Conservation (phyloP, 495 filamentous ascomycete species). For the Penicillium manginii region DNA sequence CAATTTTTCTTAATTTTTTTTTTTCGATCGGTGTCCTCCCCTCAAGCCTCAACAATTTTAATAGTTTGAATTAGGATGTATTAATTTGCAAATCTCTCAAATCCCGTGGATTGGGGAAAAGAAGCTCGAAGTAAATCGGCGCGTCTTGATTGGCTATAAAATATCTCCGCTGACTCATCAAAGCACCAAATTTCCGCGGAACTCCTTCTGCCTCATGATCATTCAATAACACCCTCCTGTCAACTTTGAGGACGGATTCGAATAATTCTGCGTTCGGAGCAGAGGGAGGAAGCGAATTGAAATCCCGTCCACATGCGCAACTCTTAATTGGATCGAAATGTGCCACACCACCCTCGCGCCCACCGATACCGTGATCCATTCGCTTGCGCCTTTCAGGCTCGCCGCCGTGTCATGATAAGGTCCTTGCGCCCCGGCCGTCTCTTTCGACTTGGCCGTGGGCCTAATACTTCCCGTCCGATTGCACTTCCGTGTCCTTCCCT, state of each 20-base stretch:
- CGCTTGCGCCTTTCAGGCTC: conserved; percentile 33
- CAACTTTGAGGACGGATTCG: neutral
- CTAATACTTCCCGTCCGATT: conserved; percentile 13
- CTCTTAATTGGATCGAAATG: conserved; percentile 41
- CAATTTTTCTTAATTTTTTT: too few species aligned
- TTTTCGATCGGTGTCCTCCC: too few species aligned
- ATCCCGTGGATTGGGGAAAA: neutral
- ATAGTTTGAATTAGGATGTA: too few species aligned
- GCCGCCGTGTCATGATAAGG: conserved; percentile 51
- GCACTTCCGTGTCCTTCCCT: conserved; percentile 14
- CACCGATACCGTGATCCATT: conserved; percentile 41
- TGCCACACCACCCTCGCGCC: conserved; percentile 34
- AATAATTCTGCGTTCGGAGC: neutral
- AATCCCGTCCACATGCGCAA: conserved; percentile 22
- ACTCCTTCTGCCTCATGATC: conserved; percentile 9
- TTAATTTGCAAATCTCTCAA: neutral
- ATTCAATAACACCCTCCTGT: conserved; percentile 1
- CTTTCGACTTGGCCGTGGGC: conserved; percentile 39
- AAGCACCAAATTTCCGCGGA: conserved; percentile 18
- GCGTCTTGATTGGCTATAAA: conserved; percentile 20
- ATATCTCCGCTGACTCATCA: conserved; percentile 28
- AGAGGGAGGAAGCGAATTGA: neutral
- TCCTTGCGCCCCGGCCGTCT: conserved; percentile 43
- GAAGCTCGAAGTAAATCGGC: conserved; percentile 21
- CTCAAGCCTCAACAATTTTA: too few species aligned